A percentile compares a stretch with the other conserved stretches of the same genome.
Evolutionary conservation across 805 yeast genomes (phyloP).

Genomic region (Debaryomyces tyrocola): DNA sequence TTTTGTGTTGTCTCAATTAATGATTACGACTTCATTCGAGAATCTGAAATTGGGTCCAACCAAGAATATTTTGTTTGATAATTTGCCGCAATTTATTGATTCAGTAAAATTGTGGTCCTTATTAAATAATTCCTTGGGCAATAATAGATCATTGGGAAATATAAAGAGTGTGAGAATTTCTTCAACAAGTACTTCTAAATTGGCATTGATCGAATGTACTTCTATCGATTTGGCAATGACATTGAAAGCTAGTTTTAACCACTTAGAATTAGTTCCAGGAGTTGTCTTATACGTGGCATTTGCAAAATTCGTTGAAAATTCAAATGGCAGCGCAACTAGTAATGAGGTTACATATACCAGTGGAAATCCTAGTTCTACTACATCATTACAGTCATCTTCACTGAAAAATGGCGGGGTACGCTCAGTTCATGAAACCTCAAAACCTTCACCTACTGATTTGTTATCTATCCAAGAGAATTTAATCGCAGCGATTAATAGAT

Average conservation of each 20-base stretch:
- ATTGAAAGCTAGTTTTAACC: constrained; percentile 76
- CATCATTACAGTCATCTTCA: neutral
- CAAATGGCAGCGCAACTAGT: constrained; percentile 1
- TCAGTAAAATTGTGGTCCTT: constrained; percentile 35
- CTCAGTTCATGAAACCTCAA: constrained; percentile 6
- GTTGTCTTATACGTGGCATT: constrained; percentile 75
- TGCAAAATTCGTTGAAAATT: constrained; percentile 61
- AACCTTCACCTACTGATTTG: constrained; percentile 22
- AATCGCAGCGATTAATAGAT: constrained; percentile 14
- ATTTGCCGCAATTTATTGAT: constrained; percentile 73
- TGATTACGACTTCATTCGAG: constrained; percentile 69
- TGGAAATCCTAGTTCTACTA: neutral
- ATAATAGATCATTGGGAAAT: constrained; percentile 13
- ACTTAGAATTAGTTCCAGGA: constrained; percentile 81
- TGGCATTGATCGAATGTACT: constrained; percentile 65
- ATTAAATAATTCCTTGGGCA: constrained; percentile 20
- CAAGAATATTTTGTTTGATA: constrained; percentile 72
- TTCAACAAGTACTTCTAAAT: constrained; percentile 18
- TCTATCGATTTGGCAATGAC: constrained; percentile 73
- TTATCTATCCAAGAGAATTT: constrained; percentile 21
- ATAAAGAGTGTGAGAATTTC: constrained; percentile 19
- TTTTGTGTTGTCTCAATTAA: constrained; percentile 55
- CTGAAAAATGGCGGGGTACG: neutral
- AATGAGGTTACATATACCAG: neutral
- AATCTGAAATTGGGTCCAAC: constrained; percentile 75